Base-by-base conservation (phyloP, 495 filamentous ascomycete species). In the Chaetomium cochliodes region DNA sequence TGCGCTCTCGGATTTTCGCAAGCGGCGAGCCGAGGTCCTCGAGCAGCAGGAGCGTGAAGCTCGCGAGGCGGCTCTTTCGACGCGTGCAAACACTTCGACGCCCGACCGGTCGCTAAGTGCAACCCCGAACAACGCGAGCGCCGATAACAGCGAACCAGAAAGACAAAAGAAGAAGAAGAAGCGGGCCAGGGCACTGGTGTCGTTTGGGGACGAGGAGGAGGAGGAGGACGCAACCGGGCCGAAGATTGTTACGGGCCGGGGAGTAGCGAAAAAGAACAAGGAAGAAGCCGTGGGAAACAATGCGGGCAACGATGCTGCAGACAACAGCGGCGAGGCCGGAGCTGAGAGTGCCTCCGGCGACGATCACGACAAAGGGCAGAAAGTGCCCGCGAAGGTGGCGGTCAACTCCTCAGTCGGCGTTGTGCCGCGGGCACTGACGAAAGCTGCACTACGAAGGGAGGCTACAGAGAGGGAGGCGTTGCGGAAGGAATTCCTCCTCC, bases 1-100 rank as follows among this genome's bases (percentile, higher is more conserved):
- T 50, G 84, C 91, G 61, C 87, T 97, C 47, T 90, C 88, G 68
- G 94, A 98, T 74, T 98, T 97, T 79, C 92, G 94, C 76, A 98
- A 98, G 77, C 88, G 94, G 46, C 92, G 94, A 75, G 93, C 92
- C 67, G 92, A 98, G 76, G 91, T 93, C 30, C 80, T 96, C 37
- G 94, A 98, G 76, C 90, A 92, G 72, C 93, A 93, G 72, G 90
- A 92, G 69, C 84, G 90, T 63, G 92, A 94, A 73, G 89, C 88
- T 4, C 86, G 91, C 68, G 84, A 85, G 53, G 84, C 86, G 18
- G 28, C 82, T 63, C 75, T 83, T n/a, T 69, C 81, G 1, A 83
- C 83, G 2, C 13, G 76, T 81, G 57, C 70, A 72, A 42, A 56
- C 65, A 28, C 67, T 12, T 70, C 76, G 30, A 75, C 77, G 0